These are phyloP conservation scores for Epichloe scottii DNA, from an alignment of 2,329 filamentous ascomycete species.

Conservation along the genomic window DNA sequence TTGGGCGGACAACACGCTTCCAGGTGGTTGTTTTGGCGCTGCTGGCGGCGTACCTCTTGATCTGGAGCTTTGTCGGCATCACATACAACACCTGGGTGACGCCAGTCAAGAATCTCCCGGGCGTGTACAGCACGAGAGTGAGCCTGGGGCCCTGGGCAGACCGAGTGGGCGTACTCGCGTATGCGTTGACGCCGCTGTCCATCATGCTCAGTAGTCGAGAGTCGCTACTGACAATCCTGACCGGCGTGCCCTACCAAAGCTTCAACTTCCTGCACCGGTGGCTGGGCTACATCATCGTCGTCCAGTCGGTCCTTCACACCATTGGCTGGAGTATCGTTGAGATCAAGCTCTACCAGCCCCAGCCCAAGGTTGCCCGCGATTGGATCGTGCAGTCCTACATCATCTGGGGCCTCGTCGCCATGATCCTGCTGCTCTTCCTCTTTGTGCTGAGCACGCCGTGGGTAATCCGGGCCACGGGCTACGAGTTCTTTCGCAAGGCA, in stretches of 20 bases:
- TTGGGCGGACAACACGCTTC: slow-evolving; percentile 55
- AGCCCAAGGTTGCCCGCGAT: slow-evolving; percentile 42
- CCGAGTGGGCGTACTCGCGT: slow-evolving; percentile 57
- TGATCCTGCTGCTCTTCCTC: slow-evolving; percentile 49
- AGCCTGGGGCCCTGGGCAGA: slow-evolving; percentile 57
- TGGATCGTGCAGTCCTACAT: slow-evolving; percentile 57
- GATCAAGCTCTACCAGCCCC: slow-evolving; percentile 55
- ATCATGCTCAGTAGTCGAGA: slow-evolving; percentile 57
- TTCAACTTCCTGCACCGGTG: slow-evolving; percentile 72
- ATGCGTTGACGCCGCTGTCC: slow-evolving; percentile 60
- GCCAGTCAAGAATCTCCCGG: slow-evolving; percentile 44
- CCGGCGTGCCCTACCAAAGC: slow-evolving; percentile 61
- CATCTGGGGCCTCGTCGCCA: slow-evolving; percentile 60
- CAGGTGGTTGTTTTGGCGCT: slow-evolving; percentile 50
- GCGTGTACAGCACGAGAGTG: slow-evolving; percentile 50
- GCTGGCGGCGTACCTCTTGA: slow-evolving; percentile 47
- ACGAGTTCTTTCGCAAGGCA: slow-evolving; percentile 65
- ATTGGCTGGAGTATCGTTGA: slow-evolving; percentile 60
- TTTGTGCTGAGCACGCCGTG: slow-evolving; percentile 43
- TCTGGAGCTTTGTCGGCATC: slow-evolving; percentile 60
- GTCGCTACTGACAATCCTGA: slow-evolving; percentile 55
- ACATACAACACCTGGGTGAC: slow-evolving; percentile 58
- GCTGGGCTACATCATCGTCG: slow-evolving; percentile 60
- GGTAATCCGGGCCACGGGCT: slow-evolving; percentile 54
- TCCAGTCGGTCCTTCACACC: slow-evolving; percentile 56